A percentile compares a stretch with the other conserved stretches of the same genome.
phyloP scores from a whole-genome alignment of 2,329 filamentous ascomycete species.

The Raffaelea albimanens region DNA sequence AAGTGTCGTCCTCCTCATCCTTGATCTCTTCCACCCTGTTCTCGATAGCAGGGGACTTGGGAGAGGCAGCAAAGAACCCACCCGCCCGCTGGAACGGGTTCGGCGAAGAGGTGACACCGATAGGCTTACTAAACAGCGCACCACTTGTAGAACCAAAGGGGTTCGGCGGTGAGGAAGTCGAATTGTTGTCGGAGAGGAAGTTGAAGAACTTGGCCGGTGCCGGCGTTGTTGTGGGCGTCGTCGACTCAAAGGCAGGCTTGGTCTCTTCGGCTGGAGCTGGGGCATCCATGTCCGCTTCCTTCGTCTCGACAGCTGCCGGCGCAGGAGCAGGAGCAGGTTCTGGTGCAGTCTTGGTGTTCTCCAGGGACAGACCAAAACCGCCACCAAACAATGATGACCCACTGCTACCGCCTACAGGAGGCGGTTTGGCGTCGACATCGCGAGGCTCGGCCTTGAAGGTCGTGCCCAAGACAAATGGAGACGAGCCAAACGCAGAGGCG shows the following conservation, averaged over 20 bases:
- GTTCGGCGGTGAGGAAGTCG: background rate
- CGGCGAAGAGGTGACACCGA: conserved; percentile 1
- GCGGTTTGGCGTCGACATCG: conserved; percentile 46
- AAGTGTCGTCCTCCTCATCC: conserved; percentile 15
- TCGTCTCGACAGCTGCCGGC: conserved; percentile 16
- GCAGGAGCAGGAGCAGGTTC: conserved; percentile 8
- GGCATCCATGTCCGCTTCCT: conserved; percentile 45
- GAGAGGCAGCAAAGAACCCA: conserved; percentile 1
- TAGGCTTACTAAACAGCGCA: conserved; percentile 6
- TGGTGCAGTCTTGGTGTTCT: conserved; percentile 29
- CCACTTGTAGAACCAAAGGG: background rate
- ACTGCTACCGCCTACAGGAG: conserved; percentile 1
- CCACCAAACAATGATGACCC: conserved; percentile 50
- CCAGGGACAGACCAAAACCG: conserved; percentile 50
- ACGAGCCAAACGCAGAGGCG: conserved; percentile 32
- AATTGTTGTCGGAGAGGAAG: conserved; percentile 6
- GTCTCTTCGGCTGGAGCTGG: conserved; percentile 18
- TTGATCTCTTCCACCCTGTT: background rate
- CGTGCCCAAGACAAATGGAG: conserved; percentile 57
- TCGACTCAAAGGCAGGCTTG: conserved; percentile 17
- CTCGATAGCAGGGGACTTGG: background rate
- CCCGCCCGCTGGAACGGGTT: background rate
- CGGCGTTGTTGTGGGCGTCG: conserved; percentile 15
- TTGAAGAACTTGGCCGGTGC: conserved; percentile 15
- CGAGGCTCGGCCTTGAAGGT: conserved; percentile 55